Evolutionary conservation across 352 stramenopile species (phyloP).

Genomic region (Phytopythium ostracodes): DNA sequence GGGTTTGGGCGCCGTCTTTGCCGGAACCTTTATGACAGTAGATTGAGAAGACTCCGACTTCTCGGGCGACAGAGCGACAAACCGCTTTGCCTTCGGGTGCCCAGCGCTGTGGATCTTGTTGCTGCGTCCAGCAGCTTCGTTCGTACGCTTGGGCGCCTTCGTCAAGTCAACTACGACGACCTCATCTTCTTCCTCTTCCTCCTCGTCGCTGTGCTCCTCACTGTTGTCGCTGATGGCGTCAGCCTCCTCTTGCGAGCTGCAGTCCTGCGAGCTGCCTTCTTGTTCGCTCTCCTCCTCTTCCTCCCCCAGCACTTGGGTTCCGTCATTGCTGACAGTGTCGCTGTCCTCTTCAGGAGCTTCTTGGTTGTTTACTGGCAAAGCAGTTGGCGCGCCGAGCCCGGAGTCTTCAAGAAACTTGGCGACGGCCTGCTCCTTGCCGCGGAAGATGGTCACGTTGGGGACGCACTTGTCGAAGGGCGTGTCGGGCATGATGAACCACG

Average conservation of each 20-base stretch:
- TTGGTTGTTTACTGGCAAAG: neutral
- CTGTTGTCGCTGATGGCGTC: neutral
- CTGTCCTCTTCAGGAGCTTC: slow-evolving; percentile 8
- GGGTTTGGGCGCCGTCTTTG: slow-evolving; percentile 9
- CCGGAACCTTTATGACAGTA: neutral
- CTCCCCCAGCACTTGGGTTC: slow-evolving; percentile 8
- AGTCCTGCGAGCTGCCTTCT: slow-evolving; percentile 18
- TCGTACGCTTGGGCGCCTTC: slow-evolving; percentile 11
- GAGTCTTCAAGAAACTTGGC: slow-evolving; percentile 52
- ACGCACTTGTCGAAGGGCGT: slow-evolving; percentile 63
- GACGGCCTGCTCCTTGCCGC: slow-evolving; percentile 53
- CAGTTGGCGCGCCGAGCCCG: slow-evolving; percentile 9
- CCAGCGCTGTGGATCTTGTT: neutral
- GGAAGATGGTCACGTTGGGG: slow-evolving; percentile 75
- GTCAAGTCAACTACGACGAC: neutral
- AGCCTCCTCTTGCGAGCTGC: slow-evolving; percentile 11
- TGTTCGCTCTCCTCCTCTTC: slow-evolving; percentile 8
- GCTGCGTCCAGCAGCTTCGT: neutral
- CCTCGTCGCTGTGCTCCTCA: slow-evolving; percentile 8
- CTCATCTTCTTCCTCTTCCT: slow-evolving; percentile 10
- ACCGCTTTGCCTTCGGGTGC: slow-evolving; percentile 3
- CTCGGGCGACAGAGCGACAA: slow-evolving; percentile 1
- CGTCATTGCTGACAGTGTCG: slow-evolving; percentile 8
- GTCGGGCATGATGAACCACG: slow-evolving; percentile 59
- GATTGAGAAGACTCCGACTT: slow-evolving; percentile 6